Base-by-base conservation (phyloP, 106 monocot species). In the Dendrobium catenatum region DNA sequence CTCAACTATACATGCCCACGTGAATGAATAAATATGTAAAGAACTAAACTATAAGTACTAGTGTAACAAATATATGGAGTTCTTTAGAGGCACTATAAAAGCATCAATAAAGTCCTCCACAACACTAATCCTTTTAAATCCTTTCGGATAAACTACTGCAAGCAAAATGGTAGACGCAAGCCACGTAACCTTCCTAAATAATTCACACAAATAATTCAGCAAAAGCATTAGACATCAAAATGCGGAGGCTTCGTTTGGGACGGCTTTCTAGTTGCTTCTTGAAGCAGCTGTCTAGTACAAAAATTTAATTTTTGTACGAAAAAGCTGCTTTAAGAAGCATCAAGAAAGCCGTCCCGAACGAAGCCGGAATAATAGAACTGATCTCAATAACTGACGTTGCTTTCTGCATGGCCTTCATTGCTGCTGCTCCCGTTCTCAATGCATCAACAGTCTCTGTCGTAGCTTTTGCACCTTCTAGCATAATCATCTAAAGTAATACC, bases 381-480 rank as follows among this genome's bases (percentile, higher is more conserved):
- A 76, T 27, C 49, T 78, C 26, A 61, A 8, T 10, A 44, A 91
- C 96, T 86, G 75, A 96, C 96, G 93, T 90, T 54, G 91, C 91
- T 83, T 91, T 87, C 29, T 93, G 91, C 90, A 97, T 97, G 40
- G 92, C 92, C 81, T 97, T 97, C 90, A 97, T 92, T 59, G 92
- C 92, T 73, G 90, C 46, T 68, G 97, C 97, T 80, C 97, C 97
- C 40, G 90, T 94, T 88, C 97, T 90, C 90, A 97, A 85, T 72
- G 94, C 94, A 88, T 97, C 97, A 80, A 94, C 92, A 72, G 97
- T 97, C 72, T 97, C 94, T 26, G 94, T 94, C 73, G 94, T 97
- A 67, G 97, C 94, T 88, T 92, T 97, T 48, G 97, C 97, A 47
- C 92, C 92, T 88, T 97, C 94, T 46, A 97, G 79, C 94, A 97